These are phyloP conservation scores for Candida quercuum DNA, from an alignment of 805 yeast species.

Conservation along the genomic window DNA sequence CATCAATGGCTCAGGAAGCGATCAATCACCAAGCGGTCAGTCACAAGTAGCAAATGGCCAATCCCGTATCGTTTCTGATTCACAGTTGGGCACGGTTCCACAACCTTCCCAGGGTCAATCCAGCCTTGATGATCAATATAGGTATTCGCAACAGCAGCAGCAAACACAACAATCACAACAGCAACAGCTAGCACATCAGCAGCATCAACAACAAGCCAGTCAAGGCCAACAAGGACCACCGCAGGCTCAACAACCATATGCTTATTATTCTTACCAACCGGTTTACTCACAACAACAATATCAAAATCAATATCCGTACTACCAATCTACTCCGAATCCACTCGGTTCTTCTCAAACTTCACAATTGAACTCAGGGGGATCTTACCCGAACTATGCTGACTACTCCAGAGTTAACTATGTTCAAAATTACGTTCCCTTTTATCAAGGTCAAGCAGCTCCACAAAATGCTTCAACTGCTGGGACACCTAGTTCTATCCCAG, in stretches of 20 bases:
- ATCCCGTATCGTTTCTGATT: background rate
- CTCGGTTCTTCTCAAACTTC: conserved; percentile 3
- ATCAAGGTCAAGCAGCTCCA: conserved; percentile 13
- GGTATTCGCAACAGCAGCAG: conserved; percentile 11
- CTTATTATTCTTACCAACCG: conserved; percentile 12
- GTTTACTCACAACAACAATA: conserved; percentile 8
- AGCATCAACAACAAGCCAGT: conserved; percentile 6
- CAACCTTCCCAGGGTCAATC: conserved; percentile 8
- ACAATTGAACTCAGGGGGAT: conserved; percentile 4
- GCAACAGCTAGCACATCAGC: conserved; percentile 7
- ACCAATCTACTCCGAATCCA: conserved; percentile 10
- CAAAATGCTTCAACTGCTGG: conserved; percentile 2
- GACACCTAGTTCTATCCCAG: conserved; percentile 12
- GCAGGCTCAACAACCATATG: conserved; percentile 9
- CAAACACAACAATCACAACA: conserved; percentile 7
- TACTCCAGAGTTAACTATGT: conserved; percentile 21
- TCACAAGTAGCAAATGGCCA: conserved; percentile 1
- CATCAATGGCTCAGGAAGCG: conserved; percentile 13
- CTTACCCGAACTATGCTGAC: conserved; percentile 19
- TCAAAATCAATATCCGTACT: conserved; percentile 21
- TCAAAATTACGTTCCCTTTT: conserved; percentile 19
- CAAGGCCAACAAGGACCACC: conserved; percentile 7
- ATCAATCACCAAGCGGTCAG: background rate
- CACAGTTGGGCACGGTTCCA: conserved; percentile 1
- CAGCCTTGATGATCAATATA: conserved; percentile 8